Evolutionary conservation across 2,329 filamentous ascomycete species (phyloP).

Genomic region (Botryotinia calthae): DNA sequence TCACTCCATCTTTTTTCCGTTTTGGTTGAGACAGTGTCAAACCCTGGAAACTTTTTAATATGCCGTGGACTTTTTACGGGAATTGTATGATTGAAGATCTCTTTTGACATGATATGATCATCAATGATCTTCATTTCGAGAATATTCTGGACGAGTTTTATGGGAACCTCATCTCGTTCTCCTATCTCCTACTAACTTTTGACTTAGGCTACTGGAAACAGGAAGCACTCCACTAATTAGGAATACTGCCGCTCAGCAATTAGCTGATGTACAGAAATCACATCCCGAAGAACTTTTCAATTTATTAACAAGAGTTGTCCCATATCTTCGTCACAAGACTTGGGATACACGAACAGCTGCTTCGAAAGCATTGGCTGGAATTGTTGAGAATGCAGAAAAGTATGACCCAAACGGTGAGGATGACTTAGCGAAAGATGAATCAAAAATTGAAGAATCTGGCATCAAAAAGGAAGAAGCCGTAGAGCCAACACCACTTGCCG

Average conservation of each 20-base stretch:
- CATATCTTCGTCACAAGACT: constrained; percentile 89
- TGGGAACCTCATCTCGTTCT: not conserved
- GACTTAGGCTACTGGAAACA: constrained; percentile 81
- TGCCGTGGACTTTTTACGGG: not conserved
- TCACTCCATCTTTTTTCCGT: not conserved
- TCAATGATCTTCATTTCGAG: constrained; percentile 13
- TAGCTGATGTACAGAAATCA: constrained; percentile 96
- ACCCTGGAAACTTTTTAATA: not conserved
- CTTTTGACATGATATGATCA: not conserved
- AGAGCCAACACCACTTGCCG: constrained; percentile 43
- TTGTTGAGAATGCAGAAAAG: constrained; percentile 80
- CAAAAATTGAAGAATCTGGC: constrained; percentile 42
- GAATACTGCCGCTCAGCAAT: constrained; percentile 93
- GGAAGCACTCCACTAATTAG: constrained; percentile 94
- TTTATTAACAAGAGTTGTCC: constrained; percentile 87
- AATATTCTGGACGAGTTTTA: not conserved
- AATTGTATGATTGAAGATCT: not conserved
- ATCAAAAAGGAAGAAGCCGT: constrained; percentile 62
- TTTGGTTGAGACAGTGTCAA: constrained; percentile 2
- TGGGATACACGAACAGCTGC: constrained; percentile 96
- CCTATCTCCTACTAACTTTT: constrained; percentile 25
- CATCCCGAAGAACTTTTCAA: constrained; percentile 98
- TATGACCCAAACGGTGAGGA: constrained; percentile 88
- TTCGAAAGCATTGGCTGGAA: constrained; percentile 90
- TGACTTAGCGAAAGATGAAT: constrained; percentile 47